Evolutionary conservation across 2,329 filamentous ascomycete genomes (phyloP).

Genomic region (Geosmithia flava): DNA sequence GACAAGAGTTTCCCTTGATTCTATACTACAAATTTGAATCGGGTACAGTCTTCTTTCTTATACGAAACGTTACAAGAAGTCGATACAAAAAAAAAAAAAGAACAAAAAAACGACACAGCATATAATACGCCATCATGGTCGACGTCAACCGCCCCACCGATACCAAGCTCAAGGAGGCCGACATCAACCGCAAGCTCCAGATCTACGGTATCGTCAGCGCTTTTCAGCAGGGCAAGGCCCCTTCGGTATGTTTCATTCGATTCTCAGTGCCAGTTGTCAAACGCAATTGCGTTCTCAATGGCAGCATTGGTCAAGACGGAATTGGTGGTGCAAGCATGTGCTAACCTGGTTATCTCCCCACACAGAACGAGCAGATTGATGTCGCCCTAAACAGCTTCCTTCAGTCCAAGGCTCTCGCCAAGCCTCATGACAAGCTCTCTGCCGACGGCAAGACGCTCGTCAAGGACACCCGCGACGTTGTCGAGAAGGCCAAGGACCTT

Average conservation of each 20-base stretch:
- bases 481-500: slow-evolving; percentile 74
- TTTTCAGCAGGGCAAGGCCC: slow-evolving; percentile 81
- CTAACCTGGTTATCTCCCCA: background rate
- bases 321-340: background rate
- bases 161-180: slow-evolving; percentile 63
- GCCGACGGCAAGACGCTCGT: slow-evolving; percentile 71
- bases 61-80: background rate
- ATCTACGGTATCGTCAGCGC: slow-evolving; percentile 82
- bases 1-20: background rate
- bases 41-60: background rate
- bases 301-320: background rate
- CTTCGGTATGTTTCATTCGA: slow-evolving; percentile 50
- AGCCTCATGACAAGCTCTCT: slow-evolving; percentile 67
- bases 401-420: slow-evolving; percentile 54
- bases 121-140: slow-evolving; percentile 15
- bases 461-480: slow-evolving; percentile 63
- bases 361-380: slow-evolving; percentile 87
- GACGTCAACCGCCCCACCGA: slow-evolving; percentile 65
- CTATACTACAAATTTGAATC: background rate
- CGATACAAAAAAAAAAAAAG: background rate
- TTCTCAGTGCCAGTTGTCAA: background rate
- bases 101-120: background rate
- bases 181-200: slow-evolving; percentile 90
- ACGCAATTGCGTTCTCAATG: background rate
- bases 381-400: slow-evolving; percentile 84